Base-by-base conservation (phyloP, 495 filamentous ascomycete genomes). In the Lophiotrema nucula region DNA sequence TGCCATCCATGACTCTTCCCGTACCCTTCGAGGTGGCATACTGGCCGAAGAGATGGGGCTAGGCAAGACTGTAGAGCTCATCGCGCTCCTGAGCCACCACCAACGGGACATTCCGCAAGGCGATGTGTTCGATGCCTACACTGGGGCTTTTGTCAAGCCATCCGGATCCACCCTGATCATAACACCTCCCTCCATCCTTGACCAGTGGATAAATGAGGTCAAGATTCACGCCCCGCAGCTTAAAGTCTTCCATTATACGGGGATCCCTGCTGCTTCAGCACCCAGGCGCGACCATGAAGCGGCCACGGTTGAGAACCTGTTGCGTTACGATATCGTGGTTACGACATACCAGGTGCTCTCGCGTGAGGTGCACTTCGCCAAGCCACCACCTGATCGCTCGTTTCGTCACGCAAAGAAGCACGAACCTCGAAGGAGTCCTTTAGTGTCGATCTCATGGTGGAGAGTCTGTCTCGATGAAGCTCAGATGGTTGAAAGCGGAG, bases 31-130 rank as follows among this genome's bases (percentile, higher is more conserved):
- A 26, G 85, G 84, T 16, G 86, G 87, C 0, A 82, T 89, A 25
- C 78, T 98, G 19, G 89, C 91, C 0, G 92, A 98, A 70, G 93
- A 98, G 72, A 97, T 97, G 93, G 92, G 92, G 0, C 74, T 98
- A 3, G 93, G 93, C 1, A 98, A 98, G 69, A 97, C 93, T 0
- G 81, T 97, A 18, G 93, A 98, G 69, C 78, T 92, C 47, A 88
- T 93, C 42, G 81, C 87, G 1, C 72, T 97, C 18, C 85, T 95
- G 0, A 80, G 79, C 41, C 67, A 87, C 42, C 84, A 95, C 65
- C 42, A 39, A 45, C 66, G 68, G 10, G 6, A 38, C 43, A 47
- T 56, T 4, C 12, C 74, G 53, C 4, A 56, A 62, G 39, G 38
- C 52, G 61, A 39, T 16, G 43, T 68, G 6, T 52, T 56, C 16